Conservation (phyloP, 2,329 filamentous ascomycete genomes). For the Fusarium sp. region DNA sequence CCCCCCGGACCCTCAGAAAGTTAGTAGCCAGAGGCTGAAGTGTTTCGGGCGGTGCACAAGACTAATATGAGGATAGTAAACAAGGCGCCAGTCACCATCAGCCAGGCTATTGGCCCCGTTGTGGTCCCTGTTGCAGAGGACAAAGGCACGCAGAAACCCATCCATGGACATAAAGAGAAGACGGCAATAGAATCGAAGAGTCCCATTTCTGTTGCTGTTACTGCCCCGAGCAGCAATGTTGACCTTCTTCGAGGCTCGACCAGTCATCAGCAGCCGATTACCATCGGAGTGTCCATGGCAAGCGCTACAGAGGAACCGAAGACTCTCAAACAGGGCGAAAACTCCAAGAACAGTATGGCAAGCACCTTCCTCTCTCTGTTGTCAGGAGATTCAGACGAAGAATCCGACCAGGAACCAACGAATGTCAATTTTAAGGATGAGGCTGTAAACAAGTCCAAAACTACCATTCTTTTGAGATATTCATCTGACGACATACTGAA, state of each 20-base stretch:
- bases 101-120: neutral
- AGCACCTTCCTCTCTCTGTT: conserved; percentile 37
- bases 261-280: neutral
- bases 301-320: neutral
- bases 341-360: conserved; percentile 21
- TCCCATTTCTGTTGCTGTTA: neutral
- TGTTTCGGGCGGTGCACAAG: too few species aligned
- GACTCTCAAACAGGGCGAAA: neutral
- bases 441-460: neutral
- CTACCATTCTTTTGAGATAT: neutral
- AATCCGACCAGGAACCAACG: neutral
- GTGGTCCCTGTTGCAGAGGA: neutral
- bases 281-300: neutral
- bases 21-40: conserved; percentile 7
- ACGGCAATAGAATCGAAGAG: neutral
- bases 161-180: neutral
- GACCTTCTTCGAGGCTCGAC: neutral
- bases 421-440: neutral
- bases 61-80: conserved; percentile 14
- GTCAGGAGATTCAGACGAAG: conserved; percentile 3
- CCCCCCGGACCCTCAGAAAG: neutral
- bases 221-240: neutral
- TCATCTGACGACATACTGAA: conserved; percentile 18
- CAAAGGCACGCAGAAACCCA: neutral
- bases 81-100: neutral